A percentile compares a stretch with the other conserved stretches of the same genome.
Conservation (phyloP, 176 grass and related monocot species). For the Metroxylon sagu region DNA sequence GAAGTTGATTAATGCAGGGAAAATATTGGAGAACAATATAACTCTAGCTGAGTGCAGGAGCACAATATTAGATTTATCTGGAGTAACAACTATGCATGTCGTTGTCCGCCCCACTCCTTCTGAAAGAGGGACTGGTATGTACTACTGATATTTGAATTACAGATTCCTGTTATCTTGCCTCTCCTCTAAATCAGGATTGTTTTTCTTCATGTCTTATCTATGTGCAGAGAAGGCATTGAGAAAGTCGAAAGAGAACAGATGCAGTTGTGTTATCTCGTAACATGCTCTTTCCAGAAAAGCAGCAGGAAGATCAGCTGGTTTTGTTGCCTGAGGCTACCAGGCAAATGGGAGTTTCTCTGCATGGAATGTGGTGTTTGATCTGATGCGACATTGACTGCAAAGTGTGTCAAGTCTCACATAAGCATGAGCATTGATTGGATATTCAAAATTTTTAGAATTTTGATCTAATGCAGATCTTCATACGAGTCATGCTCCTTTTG, state of each 20-base stretch:
- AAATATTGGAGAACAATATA: constrained; percentile 63
- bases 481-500: too few relatives aligned
- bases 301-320: constrained; percentile 23
- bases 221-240: constrained; percentile 31
- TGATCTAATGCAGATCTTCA: too few relatives aligned
- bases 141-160: neutral
- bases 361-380: too few relatives aligned
- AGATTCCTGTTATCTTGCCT: neutral
- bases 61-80: constrained; percentile 46
- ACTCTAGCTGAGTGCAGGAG: constrained; percentile 60
- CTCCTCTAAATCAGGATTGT: neutral
- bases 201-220: neutral
- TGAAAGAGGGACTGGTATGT: constrained; percentile 39
- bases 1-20: constrained; percentile 62
- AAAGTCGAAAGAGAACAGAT: constrained; percentile 38
- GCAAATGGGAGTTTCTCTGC: too few relatives aligned
- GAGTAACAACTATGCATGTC: constrained; percentile 56
- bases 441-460: too few relatives aligned
- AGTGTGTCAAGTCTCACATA: too few relatives aligned
- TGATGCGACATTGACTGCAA: too few relatives aligned
- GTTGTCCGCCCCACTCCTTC: constrained; percentile 34
- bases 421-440: too few relatives aligned
- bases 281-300: constrained; percentile 16
- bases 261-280: constrained; percentile 54
- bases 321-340: too few relatives aligned